Evolutionary conservation across 345 rosid genomes (phyloP).

Genomic region (Aquilaria sinensis): DNA sequence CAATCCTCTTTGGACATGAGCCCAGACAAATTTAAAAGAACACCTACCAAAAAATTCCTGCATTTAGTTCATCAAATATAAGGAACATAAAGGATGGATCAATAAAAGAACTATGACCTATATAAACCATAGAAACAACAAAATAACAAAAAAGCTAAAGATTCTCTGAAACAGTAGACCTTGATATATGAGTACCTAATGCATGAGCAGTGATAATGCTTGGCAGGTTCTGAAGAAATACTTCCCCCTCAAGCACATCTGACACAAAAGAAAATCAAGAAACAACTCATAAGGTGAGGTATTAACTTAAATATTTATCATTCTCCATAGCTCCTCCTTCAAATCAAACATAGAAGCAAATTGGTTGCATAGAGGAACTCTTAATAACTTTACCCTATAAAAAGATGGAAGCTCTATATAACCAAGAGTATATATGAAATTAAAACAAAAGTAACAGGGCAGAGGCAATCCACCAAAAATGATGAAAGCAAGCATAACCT

Average conservation of each 20-base stretch:
- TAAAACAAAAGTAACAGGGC: background rate
- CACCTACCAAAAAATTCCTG: too few species aligned
- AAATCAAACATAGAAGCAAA: constrained; percentile 2
- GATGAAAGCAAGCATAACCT: too few species aligned
- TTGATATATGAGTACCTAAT: constrained; percentile 41
- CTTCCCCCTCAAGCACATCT: constrained; percentile 95
- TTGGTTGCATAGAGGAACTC: background rate
- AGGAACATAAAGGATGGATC: background rate
- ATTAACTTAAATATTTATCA: too few species aligned
- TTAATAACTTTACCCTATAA: background rate
- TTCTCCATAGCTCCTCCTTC: background rate
- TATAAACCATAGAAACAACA: too few species aligned
- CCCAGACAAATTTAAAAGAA: too few species aligned
- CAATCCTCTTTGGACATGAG: too few species aligned
- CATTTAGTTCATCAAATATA: background rate
- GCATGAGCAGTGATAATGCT: constrained; percentile 88
- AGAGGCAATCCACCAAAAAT: too few species aligned
- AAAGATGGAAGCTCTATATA: background rate
- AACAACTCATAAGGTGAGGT: constrained; percentile 6
- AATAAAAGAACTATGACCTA: too few species aligned
- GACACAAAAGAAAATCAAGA: constrained; percentile 16
- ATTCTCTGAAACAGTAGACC: background rate
- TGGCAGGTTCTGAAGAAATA: constrained; percentile 96
- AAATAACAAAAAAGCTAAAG: background rate
- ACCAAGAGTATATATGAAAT: background rate